phyloP scores from a whole-genome alignment of 2,329 filamentous ascomycete genomes.

The Fusarium devonianum region DNA sequence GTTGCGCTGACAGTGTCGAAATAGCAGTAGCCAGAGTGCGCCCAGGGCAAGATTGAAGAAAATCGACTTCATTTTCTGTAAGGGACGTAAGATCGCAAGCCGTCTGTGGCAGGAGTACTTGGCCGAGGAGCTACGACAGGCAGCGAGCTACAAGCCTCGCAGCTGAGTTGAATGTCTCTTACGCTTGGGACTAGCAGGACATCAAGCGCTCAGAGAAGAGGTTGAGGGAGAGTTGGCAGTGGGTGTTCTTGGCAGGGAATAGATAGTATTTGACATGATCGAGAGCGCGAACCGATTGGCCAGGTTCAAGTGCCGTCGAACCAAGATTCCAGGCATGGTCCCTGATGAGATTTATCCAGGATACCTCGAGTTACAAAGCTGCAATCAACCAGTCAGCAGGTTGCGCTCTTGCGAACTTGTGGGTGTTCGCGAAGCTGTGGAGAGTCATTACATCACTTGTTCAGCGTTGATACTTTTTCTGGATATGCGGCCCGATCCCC shows the following conservation, averaged over 20 bases:
- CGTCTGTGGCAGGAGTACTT: not conserved
- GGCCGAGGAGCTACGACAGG: no score
- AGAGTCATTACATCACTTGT: slow-evolving; percentile 10
- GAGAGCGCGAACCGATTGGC: not conserved
- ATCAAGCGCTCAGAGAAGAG: not conserved
- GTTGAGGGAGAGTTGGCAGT: not conserved
- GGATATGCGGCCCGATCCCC: not conserved
- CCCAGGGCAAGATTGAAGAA: not conserved
- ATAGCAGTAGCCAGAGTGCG: slow-evolving; percentile 30
- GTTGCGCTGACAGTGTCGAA: slow-evolving; percentile 32
- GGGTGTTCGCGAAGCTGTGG: slow-evolving; percentile 1
- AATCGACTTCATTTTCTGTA: not conserved
- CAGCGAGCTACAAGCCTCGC: no score
- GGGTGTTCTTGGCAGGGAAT: slow-evolving; percentile 1
- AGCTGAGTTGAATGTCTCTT: not conserved
- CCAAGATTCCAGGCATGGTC: not conserved
- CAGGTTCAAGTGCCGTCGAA: not conserved
- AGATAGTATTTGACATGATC: slow-evolving; percentile 1
- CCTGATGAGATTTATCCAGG: not conserved
- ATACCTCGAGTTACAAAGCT: not conserved
- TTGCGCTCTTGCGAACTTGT: not conserved
- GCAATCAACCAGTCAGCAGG: not conserved
- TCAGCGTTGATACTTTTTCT: not conserved
- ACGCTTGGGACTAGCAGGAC: not conserved
- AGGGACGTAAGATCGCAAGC: not conserved